Evolutionary conservation across 768 basidiomycete genomes (phyloP), one percentile per base, ranked within the genome.

Genomic region (Hydnum rufescens): DNA sequence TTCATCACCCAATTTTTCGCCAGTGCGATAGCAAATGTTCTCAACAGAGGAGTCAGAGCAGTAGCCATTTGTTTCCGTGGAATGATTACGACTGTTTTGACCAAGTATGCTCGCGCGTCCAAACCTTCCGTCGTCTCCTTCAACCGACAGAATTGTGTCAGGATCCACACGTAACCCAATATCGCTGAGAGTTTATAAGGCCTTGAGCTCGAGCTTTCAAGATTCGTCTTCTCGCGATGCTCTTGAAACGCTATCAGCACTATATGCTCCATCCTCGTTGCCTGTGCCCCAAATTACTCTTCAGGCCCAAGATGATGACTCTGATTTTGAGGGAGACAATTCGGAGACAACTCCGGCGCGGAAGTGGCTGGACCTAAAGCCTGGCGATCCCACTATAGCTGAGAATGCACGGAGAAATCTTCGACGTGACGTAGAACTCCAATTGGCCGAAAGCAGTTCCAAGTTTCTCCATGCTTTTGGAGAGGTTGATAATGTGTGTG

Each of bases 111-210:
- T n/a, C n/a, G n/a, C n/a, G n/a, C n/a, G n/a, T n/a, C n/a, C n/a
- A n/a, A n/a, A n/a, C n/a, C n/a, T n/a, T n/a, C n/a, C n/a, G n/a
- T n/a, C n/a, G n/a, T n/a, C n/a, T n/a, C n/a, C n/a, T n/a, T n/a
- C n/a, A n/a, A n/a, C n/a, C n/a, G n/a, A n/a, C n/a, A n/a, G n/a
- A n/a, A n/a, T n/a, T n/a, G n/a, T n/a, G n/a, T n/a, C 36, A 39
- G 13, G 13, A 13, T 39, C 36, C 22, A 16, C 19, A n/a, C 47
- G 59, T 51, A 68, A 69, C 51, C 88, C 90, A 2, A 73, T 92
- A 36, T 77, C 87, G n/a, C 66, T 82, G 0, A 73, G 90, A 6
- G 68, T 93, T n/a, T 90, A 88, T 65, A 95, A 95, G 65, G 80
- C 92, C 55, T 70, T 93, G 19, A 78, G 82, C 32, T 81, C 81